Evolutionary conservation across 164 flowering plant genomes (phyloP).

Genomic region (Litsea cubeba): DNA sequence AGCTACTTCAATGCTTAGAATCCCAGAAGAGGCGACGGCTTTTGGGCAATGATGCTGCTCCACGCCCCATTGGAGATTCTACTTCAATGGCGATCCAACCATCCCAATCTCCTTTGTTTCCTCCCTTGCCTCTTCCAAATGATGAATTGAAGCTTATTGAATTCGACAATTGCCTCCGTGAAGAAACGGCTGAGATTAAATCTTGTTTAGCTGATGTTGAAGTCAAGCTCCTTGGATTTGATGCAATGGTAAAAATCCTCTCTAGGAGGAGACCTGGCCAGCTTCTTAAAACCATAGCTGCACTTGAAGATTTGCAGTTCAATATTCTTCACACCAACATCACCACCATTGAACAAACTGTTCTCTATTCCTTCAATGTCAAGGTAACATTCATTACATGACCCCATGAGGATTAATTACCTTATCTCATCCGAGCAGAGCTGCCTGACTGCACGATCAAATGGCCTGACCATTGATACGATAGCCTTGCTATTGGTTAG

Average conservation of each 20-base stretch:
- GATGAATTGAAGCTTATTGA: slow-evolving; percentile 41
- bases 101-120: slow-evolving; percentile 37
- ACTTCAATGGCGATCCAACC: slow-evolving; percentile 25
- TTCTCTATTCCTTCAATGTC: slow-evolving; percentile 89
- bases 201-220: slow-evolving; percentile 86
- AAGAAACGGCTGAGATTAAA: slow-evolving; percentile 78
- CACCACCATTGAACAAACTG: slow-evolving; percentile 95
- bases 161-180: slow-evolving; percentile 39
- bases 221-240: slow-evolving; percentile 76
- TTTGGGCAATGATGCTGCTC: slow-evolving; percentile 34
- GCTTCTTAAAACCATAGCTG: slow-evolving; percentile 73
- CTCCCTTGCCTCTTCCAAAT: slow-evolving; percentile 29
- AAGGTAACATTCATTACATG: slow-evolving; percentile 43
- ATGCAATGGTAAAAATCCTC: slow-evolving; percentile 84
- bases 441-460: no score
- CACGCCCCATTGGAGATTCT: slow-evolving; percentile 33
- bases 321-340: slow-evolving; percentile 86
- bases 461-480: no score
- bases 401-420: not conserved
- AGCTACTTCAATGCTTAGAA: slow-evolving; percentile 86
- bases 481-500: no score
- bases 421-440: not conserved
- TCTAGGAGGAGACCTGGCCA: slow-evolving; percentile 87
- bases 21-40: slow-evolving; percentile 75
- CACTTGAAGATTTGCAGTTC: slow-evolving; percentile 80